Conservation (phyloP, 2,329 filamentous ascomycete genomes). For the Penicillium fuscoglaucum region DNA sequence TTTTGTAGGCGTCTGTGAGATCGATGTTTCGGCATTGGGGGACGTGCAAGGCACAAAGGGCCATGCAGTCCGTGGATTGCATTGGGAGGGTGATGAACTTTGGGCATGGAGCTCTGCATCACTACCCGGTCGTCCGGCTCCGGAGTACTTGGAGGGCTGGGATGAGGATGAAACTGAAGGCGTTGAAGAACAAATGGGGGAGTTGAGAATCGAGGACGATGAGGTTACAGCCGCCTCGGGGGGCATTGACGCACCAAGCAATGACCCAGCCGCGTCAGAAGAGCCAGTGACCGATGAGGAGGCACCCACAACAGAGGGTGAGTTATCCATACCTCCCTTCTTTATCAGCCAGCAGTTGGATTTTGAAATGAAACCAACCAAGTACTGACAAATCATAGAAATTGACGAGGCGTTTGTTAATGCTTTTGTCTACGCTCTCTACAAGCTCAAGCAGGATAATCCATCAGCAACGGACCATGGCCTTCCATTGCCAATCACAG, state of each 20-base stretch:
- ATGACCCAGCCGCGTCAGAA: conserved; percentile 38
- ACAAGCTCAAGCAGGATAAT: conserved; percentile 60
- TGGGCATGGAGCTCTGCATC: conserved; percentile 62
- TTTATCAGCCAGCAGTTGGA: background rate
- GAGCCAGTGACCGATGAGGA: conserved; percentile 41
- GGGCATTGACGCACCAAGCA: conserved; percentile 18
- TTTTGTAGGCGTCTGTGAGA: conserved; percentile 64
- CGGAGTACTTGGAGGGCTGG: conserved; percentile 57
- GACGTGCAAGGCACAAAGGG: conserved; percentile 62
- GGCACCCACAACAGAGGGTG: conserved; percentile 60
- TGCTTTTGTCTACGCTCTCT: conserved; percentile 63
- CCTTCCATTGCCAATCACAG: conserved; percentile 62
- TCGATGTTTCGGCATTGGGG: conserved; percentile 58
- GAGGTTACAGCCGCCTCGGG: conserved; percentile 11
- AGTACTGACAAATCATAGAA: conserved; percentile 48
- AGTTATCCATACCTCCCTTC: background rate
- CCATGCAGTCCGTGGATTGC: conserved; percentile 64
- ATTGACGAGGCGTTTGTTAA: conserved; percentile 66
- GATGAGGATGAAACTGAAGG: conserved; percentile 34
- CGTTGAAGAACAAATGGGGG: conserved; percentile 47
- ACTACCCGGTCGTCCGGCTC: conserved; percentile 54
- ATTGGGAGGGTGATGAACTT: conserved; percentile 70
- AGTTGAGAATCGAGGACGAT: conserved; percentile 38
- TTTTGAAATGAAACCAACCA: background rate
- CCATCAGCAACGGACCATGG: conserved; percentile 54